Percentiles rank a stretch among this genome's conserved stretches.
These are phyloP conservation scores for Rosa persica DNA, from an alignment of 306 rosid species.

Conservation along the genomic window DNA sequence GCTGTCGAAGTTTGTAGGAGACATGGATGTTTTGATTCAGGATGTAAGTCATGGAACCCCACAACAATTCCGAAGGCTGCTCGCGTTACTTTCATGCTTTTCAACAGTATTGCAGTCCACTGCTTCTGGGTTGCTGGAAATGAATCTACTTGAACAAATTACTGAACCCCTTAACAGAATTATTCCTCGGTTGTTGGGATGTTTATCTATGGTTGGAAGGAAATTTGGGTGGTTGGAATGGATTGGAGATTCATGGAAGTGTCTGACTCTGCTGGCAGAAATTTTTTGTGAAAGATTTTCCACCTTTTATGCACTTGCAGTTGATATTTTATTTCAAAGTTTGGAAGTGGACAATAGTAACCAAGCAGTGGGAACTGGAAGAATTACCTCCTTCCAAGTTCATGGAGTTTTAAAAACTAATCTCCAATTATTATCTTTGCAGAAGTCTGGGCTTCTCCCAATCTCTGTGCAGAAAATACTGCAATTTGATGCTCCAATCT, in stretches of 20 bases:
- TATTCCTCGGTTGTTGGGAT: conserved; percentile 73
- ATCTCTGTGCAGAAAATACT: conserved; percentile 66
- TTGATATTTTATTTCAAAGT: conserved; percentile 74
- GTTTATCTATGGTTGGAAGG: conserved; percentile 77
- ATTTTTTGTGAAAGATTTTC: conserved; percentile 77
- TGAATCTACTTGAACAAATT: conserved; percentile 80
- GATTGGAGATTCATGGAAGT: conserved; percentile 92
- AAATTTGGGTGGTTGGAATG: conserved; percentile 93
- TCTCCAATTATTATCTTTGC: conserved; percentile 81
- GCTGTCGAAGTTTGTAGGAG: conserved; percentile 84
- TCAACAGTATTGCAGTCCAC: conserved; percentile 79
- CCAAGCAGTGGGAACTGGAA: conserved; percentile 44
- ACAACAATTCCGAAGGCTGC: conserved; percentile 74
- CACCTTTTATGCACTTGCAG: conserved; percentile 57
- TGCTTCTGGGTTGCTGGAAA: conserved; percentile 90
- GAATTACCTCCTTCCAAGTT: conserved; percentile 64
- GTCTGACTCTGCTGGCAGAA: conserved; percentile 89
- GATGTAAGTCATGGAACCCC: conserved; percentile 81
- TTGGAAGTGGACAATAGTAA: conserved; percentile 48
- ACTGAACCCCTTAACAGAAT: conserved; percentile 65
- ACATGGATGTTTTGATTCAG: conserved; percentile 92
- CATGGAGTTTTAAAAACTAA: conserved; percentile 92
- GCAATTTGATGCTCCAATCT: conserved; percentile 66
- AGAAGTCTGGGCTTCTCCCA: conserved; percentile 76
- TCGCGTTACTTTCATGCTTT: conserved; percentile 76